Conservation (phyloP, 257 asterid species). For the Rehmannia glutinosa region DNA sequence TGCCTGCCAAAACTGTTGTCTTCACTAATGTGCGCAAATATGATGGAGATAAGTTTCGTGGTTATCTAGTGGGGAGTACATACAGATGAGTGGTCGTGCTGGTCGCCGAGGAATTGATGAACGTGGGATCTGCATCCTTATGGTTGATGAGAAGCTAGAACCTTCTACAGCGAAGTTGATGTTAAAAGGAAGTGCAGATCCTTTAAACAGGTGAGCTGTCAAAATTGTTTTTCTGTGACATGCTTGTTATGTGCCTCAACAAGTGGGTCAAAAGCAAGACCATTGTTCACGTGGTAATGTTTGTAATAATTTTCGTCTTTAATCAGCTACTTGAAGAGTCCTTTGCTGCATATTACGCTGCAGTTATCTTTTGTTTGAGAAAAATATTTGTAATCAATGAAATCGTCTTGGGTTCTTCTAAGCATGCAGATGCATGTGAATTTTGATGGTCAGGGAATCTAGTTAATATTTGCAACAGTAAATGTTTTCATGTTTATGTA, state of each 20-base stretch:
- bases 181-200: constrained; percentile 96
- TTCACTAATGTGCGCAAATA: constrained; percentile 95
- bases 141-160: constrained; percentile 97
- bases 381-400: neutral
- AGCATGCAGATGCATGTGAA: too few species aligned
- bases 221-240: neutral
- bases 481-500: neutral
- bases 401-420: constrained; percentile 11
- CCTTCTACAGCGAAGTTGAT: constrained; percentile 87
- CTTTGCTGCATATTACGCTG: neutral
- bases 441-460: neutral
- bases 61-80: constrained; percentile 96
- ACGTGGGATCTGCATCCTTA: constrained; percentile 97
- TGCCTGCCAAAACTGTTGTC: constrained; percentile 99
- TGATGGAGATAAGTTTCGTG: constrained; percentile 95
- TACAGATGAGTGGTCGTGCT: constrained; percentile 99
- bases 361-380: constrained; percentile 1
- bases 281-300: neutral
- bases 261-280: constrained; percentile 5
- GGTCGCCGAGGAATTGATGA: constrained; percentile 99
- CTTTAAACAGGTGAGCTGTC: constrained; percentile 72
- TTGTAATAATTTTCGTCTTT: neutral
- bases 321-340: neutral
- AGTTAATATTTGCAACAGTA: neutral
- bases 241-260: constrained; percentile 9